These are phyloP conservation scores for Penicillium ochrochloron DNA, from an alignment of 495 filamentous ascomycete genomes.

Conservation along the genomic window DNA sequence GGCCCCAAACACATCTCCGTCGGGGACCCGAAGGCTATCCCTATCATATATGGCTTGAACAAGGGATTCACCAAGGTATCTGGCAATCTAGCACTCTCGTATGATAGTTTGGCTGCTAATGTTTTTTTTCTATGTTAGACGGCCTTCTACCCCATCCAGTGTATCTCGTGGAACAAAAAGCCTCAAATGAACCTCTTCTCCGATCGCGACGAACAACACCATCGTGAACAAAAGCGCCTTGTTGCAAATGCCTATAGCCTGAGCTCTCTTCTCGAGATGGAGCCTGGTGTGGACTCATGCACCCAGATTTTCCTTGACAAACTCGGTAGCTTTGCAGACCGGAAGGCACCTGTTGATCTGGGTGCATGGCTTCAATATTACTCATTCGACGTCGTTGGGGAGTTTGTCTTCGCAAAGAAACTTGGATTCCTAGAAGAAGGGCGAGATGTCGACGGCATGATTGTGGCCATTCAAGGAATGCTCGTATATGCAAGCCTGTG, in stretches of 20 bases:
- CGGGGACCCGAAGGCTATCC: slow-evolving; percentile 40
- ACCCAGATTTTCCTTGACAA: slow-evolving; percentile 32
- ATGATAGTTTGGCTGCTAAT: not conserved
- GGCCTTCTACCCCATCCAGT: slow-evolving; percentile 48
- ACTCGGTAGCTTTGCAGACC: slow-evolving; percentile 22
- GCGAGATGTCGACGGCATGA: slow-evolving; percentile 44
- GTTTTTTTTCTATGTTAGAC: slow-evolving; percentile 28
- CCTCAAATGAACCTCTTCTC: slow-evolving; percentile 43
- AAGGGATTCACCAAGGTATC: slow-evolving; percentile 45
- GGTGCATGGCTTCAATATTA: slow-evolving; percentile 53
- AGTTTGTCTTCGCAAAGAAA: slow-evolving; percentile 39
- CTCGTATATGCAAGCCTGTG: slow-evolving; percentile 32
- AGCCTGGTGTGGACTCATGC: slow-evolving; percentile 42
- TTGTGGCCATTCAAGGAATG: slow-evolving; percentile 34
- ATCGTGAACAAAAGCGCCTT: slow-evolving; percentile 35
- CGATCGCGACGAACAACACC: slow-evolving; percentile 31
- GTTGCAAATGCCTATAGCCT: slow-evolving; percentile 41
- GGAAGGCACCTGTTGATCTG: slow-evolving; percentile 37
- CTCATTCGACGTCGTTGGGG: slow-evolving; percentile 50
- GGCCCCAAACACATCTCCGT: slow-evolving; percentile 46
- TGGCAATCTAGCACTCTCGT: not conserved
- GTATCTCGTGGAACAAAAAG: slow-evolving; percentile 37
- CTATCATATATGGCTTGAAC: slow-evolving; percentile 44
- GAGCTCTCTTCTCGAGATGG: slow-evolving; percentile 37
- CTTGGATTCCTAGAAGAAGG: slow-evolving; percentile 49